These are phyloP conservation scores for Tetrastigma voinierianum DNA, from an alignment of 164 flowering plant genomes.

Conservation along the genomic window DNA sequence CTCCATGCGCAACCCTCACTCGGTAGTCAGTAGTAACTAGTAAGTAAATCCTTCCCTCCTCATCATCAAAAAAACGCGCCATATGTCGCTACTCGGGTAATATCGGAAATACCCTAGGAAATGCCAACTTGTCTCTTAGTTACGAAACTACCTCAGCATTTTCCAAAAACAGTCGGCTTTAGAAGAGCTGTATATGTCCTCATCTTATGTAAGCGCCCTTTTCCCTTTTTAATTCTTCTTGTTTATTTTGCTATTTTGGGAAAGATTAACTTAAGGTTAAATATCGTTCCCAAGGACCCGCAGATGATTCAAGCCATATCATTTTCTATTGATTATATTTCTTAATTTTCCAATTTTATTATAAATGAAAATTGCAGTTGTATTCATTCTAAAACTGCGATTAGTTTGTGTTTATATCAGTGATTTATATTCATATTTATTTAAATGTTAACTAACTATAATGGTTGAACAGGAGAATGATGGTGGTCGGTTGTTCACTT, in stretches of 20 bases:
- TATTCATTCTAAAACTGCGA: too few species aligned
- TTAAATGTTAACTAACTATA: too few species aligned
- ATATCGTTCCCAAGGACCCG: neutral
- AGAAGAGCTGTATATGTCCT: slow-evolving; percentile 24
- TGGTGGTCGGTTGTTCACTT: neutral
- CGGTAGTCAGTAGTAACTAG: too few species aligned
- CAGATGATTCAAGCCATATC: too few species aligned
- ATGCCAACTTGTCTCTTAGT: neutral
- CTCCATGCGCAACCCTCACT: neutral
- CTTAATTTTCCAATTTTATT: too few species aligned
- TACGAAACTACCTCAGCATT: neutral
- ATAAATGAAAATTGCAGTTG: too few species aligned
- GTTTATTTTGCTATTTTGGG: neutral
- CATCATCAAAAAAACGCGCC: slow-evolving; percentile 26
- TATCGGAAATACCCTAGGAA: neutral
- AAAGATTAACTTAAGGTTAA: too few species aligned
- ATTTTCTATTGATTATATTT: too few species aligned
- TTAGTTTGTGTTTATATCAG: too few species aligned
- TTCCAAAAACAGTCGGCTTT: neutral
- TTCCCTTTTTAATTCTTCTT: too few species aligned
- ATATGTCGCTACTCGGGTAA: too few species aligned
- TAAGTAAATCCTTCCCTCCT: neutral
- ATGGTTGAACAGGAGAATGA: neutral
- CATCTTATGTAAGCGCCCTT: slow-evolving; percentile 18
- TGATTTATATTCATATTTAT: too few species aligned